A percentile compares a stretch with the other conserved stretches of the same genome.
Conservation (phyloP, 352 stramenopile species). For the Globisporangium takayamanum region DNA sequence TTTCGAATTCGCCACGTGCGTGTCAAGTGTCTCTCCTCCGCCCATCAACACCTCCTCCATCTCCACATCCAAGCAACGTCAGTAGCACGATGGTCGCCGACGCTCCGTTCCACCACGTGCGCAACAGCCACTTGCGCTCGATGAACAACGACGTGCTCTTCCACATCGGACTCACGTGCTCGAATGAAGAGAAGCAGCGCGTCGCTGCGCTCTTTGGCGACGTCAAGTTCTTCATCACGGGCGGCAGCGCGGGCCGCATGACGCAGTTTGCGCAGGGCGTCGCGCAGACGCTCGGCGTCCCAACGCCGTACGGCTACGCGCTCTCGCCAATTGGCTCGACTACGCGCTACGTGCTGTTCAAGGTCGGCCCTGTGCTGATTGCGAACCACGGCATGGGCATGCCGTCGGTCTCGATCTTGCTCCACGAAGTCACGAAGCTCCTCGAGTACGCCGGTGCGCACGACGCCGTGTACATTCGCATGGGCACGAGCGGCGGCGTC, state of each 20-base stretch:
- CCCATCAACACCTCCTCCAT: background rate
- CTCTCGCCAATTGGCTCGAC: conserved; percentile 61
- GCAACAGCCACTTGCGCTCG: conserved; percentile 53
- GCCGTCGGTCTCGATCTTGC: conserved; percentile 72
- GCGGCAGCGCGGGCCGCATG: conserved; percentile 73
- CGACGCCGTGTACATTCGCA: conserved; percentile 63
- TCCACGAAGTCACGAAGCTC: conserved; percentile 82
- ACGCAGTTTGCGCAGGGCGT: conserved; percentile 55
- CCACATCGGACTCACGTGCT: conserved; percentile 67
- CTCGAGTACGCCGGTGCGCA: conserved; percentile 64
- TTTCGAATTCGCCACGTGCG: conserved; percentile 10
- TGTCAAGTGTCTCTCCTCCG: background rate
- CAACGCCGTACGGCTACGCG: conserved; percentile 57
- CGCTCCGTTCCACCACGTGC: conserved; percentile 27
- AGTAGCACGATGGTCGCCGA: conserved; percentile 4
- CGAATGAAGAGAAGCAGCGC: conserved; percentile 34
- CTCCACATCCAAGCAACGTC: background rate
- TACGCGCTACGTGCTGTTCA: conserved; percentile 71
- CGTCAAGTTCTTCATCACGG: conserved; percentile 75
- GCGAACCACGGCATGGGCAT: conserved; percentile 80
- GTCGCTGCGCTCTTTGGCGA: conserved; percentile 54
- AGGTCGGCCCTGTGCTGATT: conserved; percentile 72
- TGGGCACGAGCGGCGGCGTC: conserved; percentile 75
- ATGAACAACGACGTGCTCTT: conserved; percentile 69
- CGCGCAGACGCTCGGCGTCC: conserved; percentile 44